phyloP scores from a whole-genome alignment of 805 yeast genomes.

The Suhomyces emberorum region DNA sequence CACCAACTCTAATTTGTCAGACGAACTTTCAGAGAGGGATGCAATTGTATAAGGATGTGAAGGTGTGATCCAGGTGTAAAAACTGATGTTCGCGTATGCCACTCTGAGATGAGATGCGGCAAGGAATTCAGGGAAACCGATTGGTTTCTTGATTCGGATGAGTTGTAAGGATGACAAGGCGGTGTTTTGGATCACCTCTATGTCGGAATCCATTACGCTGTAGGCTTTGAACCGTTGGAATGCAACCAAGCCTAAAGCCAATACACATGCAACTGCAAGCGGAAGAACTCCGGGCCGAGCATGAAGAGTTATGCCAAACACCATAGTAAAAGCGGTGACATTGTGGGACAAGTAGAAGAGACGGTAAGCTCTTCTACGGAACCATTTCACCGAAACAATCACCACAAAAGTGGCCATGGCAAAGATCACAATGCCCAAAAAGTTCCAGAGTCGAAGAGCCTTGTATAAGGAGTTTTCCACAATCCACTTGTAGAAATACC shows the following conservation, averaged over 20 bases:
- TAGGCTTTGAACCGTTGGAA: constrained; percentile 25
- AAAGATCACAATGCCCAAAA: constrained; percentile 50
- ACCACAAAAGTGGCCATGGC: constrained; percentile 33
- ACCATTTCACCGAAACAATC: constrained; percentile 44
- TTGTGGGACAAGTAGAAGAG: constrained; percentile 59
- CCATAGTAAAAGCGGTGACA: constrained; percentile 42
- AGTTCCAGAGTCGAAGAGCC: constrained; percentile 38
- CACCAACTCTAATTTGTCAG: constrained; percentile 38
- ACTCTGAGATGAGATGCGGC: constrained; percentile 62
- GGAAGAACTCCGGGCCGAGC: constrained; percentile 66
- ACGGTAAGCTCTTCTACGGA: constrained; percentile 50
- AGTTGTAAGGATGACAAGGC: constrained; percentile 17
- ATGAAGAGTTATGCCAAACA: constrained; percentile 51
- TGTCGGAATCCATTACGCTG: constrained; percentile 9
- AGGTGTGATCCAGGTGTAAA: constrained; percentile 42
- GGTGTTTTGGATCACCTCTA: constrained; percentile 14
- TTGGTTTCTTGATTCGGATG: constrained; percentile 19
- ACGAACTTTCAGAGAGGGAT: constrained; percentile 36
- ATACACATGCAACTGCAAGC: constrained; percentile 19
- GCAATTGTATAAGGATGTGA: constrained; percentile 69
- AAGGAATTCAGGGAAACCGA: constrained; percentile 20
- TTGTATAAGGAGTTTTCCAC: constrained; percentile 33
- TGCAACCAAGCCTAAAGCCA: constrained; percentile 35
- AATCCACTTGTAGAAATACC: constrained; percentile 50
- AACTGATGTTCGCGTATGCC: constrained; percentile 6